Evolutionary conservation across 2,329 filamentous ascomycete species (phyloP), one percentile per base, ranked within the genome.

Genomic region (Neopestalotiopsis clavispora): DNA sequence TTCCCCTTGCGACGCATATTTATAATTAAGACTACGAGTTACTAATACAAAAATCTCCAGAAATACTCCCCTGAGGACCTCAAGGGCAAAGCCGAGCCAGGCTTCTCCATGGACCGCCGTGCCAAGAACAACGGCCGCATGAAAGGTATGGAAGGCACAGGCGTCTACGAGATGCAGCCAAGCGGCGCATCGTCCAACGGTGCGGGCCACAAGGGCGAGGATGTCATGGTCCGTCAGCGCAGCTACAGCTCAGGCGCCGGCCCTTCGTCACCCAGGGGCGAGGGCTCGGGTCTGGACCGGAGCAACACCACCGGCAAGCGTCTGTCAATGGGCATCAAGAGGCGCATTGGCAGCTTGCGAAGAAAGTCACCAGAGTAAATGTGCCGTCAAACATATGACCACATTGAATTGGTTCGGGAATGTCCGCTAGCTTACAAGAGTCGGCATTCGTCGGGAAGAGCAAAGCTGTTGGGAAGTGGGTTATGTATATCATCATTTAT

Each of bases 11-110:
- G 3, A 28, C 17, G 17, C 57, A 58, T 38, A 34, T n/a, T 6
- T 28, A 28, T 28, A 2, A 52, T 52, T 4, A 4, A n/a, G 1
- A 23, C 42, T 4, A 61, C 5, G 10, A 30, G 17, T 12, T 32
- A 59, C 30, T 10, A 12, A 3, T 10, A 17, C 59, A 23, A 9
- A 62, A 30, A 42, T 4, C 6, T 34, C 2, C 69, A 90, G 88
- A 77, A 88, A 73, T 96, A 97, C 78, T 88, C 89, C 68, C 90
- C 91, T 5, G 88, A 92, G 59, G 94, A 97, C 75, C 85, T 93
- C 71, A 95, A 95, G 79, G 94, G 93, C 75, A 94, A 96, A 80
- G 92, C 92, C 59, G 92, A 95, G 77, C 92, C 93, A 2, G 89
- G 88, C 2, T 96, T 88, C 80, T 88, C 89, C 7, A 85, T 92